Base-by-base conservation (phyloP, 2,329 filamentous ascomycete species). In the Aspergillus fumigatus region DNA sequence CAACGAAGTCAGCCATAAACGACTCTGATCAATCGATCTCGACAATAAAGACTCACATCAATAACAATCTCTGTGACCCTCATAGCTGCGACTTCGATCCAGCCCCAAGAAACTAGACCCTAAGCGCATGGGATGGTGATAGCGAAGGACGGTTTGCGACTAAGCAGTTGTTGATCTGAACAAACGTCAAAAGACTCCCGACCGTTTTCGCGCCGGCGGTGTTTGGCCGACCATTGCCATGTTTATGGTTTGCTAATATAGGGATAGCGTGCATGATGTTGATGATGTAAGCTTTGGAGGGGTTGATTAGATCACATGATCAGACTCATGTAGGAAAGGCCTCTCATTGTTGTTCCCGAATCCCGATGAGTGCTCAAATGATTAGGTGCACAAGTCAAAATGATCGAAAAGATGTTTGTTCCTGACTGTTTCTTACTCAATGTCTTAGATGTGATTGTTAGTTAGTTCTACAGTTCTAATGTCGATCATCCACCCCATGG, bases 41-140 rank as follows among this genome's bases (percentile, higher is more conserved):
- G n/a, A 27, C 10, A 35, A 26, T 29, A 21, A n/a, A 38, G 27
- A 66, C 70, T 61, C 59, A 76, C 76, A 66, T 79, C 77, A 62
- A 79, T 79, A 65, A 79, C 73, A 63, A 79, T 73, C 65, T 79
- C 77, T 27, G 75, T 74, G 62, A 79, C 77, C 70, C 76, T 74
- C 77, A 79, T 79, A 60, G 55, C 73, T 69, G 65, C 68, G 62
- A 65, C 65, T 65, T 66, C 63, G 57, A 59, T 57, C 57, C 62
- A 59, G 59, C 59, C 56, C 59, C 32, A 59, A 59, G 64, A 61
- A 63, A 66, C 65, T 67, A 64, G 64, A 61, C 54, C 59, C 59
- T 62, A 60, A 63, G 64, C 62, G 64, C 67, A 70, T 72, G 56
- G 60, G 63, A 64, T 50, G 53, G 60, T 56, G 58, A 62, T 26